Evolutionary conservation across 1,284 basidiomycete genomes (phyloP), one percentile per base, ranked within the genome.

Genomic region (Ganoderma lucidum): DNA sequence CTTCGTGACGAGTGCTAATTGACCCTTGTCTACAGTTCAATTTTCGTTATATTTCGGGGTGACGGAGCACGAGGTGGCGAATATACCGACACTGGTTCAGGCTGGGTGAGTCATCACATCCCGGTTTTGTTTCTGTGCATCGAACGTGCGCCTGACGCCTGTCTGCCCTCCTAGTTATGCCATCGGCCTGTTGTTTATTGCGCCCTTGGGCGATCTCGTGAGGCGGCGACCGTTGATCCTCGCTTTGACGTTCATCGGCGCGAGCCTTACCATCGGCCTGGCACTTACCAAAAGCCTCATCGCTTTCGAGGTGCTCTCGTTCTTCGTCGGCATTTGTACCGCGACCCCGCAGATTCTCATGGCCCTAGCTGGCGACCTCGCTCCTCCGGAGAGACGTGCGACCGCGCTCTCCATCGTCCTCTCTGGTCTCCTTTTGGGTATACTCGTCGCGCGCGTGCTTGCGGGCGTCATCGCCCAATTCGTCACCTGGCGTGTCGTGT

Each of bases 51-150:
- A 87, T 3, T 92, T 93, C 71, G 73, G 81, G 59, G 89, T 90
- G 4, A 79, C 84, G 2, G 88, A 93, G 75, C 81, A 82, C 44
- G 81, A 85, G 62, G 85, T 93, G 55, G 89, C 92, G n/a, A 81
- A 82, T 8, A 82, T 88, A 3, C 86, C 87, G 1, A 87, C 86
- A 0, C 77, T 88, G 8, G 77, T 84, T 5, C 87, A 88, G 76
- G 86, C 81, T 19, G 85, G 85, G 79, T 83, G 65, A 65, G 60
- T 70, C 28, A 1, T 23, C 41, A 23, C 41, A n/a, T 17, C 62
- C 14, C 48, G 8, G n/a, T 12, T 32, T 8, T 6, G 2, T 0
- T 10, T 19, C 23, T 23, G 23, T 23, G 23, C 23, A 23, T 23
- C 32, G 8, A 17, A 14, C 15, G 14, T 41, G 3, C n/a, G 23